phyloP scores from a whole-genome alignment of 2,329 filamentous ascomycete genomes.

The Pleurostoma richardsiae region DNA sequence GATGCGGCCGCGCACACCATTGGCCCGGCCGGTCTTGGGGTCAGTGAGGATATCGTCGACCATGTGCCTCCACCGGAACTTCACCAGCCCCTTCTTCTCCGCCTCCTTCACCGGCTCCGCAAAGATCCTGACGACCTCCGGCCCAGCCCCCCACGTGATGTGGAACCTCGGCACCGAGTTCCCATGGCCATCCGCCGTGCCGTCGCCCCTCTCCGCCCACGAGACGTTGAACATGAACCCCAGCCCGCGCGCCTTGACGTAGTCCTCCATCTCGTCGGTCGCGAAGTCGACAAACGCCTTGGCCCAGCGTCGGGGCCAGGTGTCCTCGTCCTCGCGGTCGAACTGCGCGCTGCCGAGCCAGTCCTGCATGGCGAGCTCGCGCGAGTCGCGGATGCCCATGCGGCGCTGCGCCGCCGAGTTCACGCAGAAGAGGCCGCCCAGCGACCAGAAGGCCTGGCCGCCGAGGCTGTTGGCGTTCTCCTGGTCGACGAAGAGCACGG shows the following conservation, averaged over 20 bases:
- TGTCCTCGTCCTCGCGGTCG: slow-evolving; percentile 50
- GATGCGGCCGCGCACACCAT: slow-evolving; percentile 49
- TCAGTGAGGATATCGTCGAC: slow-evolving; percentile 54
- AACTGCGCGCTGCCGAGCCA: slow-evolving; percentile 55
- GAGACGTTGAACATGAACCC: slow-evolving; percentile 49
- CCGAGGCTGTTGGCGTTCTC: slow-evolving; percentile 52
- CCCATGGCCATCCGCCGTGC: slow-evolving; percentile 50
- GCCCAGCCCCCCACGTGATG: slow-evolving; percentile 56
- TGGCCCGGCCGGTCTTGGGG: slow-evolving; percentile 38
- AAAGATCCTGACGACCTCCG: slow-evolving; percentile 54
- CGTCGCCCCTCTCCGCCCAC: slow-evolving; percentile 58
- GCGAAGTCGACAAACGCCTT: slow-evolving; percentile 60
- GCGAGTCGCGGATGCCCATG: slow-evolving; percentile 53
- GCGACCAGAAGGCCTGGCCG: slow-evolving; percentile 60
- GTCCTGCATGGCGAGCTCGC: slow-evolving; percentile 51
- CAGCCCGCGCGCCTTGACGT: slow-evolving; percentile 48
- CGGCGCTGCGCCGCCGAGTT: slow-evolving; percentile 51
- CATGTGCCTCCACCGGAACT: slow-evolving; percentile 50
- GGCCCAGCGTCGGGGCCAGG: slow-evolving; percentile 58
- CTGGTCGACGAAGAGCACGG: slow-evolving; percentile 50
- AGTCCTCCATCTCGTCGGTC: slow-evolving; percentile 51
- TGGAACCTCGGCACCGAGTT: slow-evolving; percentile 62
- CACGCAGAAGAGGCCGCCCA: slow-evolving; percentile 57
- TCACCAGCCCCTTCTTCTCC: slow-evolving; percentile 45
- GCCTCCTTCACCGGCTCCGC: slow-evolving; percentile 49